Evolutionary conservation across 179 eudicot genomes (phyloP).

Genomic region (Nepenthes alata): DNA sequence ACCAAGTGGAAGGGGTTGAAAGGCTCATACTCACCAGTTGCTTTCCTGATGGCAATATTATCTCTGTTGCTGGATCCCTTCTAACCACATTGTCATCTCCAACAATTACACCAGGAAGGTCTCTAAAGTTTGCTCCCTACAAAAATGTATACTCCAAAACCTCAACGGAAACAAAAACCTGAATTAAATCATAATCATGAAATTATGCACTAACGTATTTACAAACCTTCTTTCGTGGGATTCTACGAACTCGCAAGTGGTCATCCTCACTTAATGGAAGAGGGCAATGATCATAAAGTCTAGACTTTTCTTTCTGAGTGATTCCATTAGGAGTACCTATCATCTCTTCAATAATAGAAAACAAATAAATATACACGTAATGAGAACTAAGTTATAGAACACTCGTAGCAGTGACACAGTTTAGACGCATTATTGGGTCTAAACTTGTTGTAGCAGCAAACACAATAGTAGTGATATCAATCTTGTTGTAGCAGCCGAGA

Average conservation of each 20-base stretch:
- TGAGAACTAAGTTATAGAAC: neutral
- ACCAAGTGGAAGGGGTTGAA: neutral
- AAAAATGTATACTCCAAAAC: neutral
- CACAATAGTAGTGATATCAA: no score
- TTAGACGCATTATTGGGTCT: no score
- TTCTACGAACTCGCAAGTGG: conserved; percentile 55
- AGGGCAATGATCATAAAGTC: conserved; percentile 75
- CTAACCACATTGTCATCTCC: conserved; percentile 58
- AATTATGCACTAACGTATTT: neutral
- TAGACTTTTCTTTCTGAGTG: conserved; percentile 14
- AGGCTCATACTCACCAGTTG: conserved; percentile 35
- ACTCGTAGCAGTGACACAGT: no score
- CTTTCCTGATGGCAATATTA: conserved; percentile 65
- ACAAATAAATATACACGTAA: no score
- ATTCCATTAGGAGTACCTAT: conserved; percentile 11
- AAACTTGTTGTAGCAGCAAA: no score
- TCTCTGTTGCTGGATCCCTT: conserved; percentile 44
- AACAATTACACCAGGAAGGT: conserved; percentile 78
- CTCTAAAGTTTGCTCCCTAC: conserved; percentile 90
- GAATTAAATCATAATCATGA: neutral
- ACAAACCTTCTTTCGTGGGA: conserved; percentile 68
- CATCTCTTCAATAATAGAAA: conserved; percentile 21
- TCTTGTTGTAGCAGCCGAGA: no score
- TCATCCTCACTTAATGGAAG: conserved; percentile 49
- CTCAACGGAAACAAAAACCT: neutral